A percentile compares a stretch with the other conserved stretches of the same genome.
phyloP scores from a whole-genome alignment of 257 asterid species.

The Eustoma russellianum region DNA sequence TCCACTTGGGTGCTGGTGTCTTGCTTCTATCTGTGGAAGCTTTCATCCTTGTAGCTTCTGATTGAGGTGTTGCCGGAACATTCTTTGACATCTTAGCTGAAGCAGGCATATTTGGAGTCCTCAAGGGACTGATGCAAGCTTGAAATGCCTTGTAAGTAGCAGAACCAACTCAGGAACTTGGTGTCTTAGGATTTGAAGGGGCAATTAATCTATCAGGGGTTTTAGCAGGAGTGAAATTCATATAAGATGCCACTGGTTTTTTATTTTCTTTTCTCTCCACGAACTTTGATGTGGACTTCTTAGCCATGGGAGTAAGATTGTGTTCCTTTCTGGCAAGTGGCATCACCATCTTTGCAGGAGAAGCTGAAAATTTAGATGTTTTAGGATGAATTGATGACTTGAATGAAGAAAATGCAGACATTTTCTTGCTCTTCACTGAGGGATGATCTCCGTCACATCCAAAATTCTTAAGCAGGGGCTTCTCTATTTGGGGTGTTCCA shows the following conservation, averaged over 20 bases:
- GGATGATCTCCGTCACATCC: slow-evolving; percentile 32
- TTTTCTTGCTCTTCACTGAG: slow-evolving; percentile 46
- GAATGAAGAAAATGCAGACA: slow-evolving; percentile 33
- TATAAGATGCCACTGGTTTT: too few species aligned
- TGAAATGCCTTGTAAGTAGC: too few species aligned
- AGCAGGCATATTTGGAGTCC: slow-evolving; percentile 43
- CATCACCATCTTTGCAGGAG: slow-evolving; percentile 38
- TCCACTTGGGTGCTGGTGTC: slow-evolving; percentile 65
- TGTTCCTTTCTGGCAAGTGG: slow-evolving; percentile 34
- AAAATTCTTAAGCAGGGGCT: slow-evolving; percentile 51
- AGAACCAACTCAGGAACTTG: too few species aligned
- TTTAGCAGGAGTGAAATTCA: too few species aligned
- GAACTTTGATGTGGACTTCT: too few species aligned
- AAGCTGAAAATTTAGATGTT: slow-evolving; percentile 27
- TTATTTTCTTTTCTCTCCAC: too few species aligned
- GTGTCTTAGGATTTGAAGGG: too few species aligned
- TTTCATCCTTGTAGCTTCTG: slow-evolving; percentile 45
- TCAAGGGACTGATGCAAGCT: slow-evolving; percentile 46
- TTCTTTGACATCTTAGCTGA: slow-evolving; percentile 24
- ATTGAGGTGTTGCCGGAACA: slow-evolving; percentile 36
- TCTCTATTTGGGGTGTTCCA: slow-evolving; percentile 52
- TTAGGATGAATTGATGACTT: slow-evolving; percentile 40
- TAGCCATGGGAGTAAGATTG: too few species aligned
- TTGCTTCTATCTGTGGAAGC: slow-evolving; percentile 49
- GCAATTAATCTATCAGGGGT: too few species aligned